These are phyloP conservation scores for Hygrophila difformis DNA, from an alignment of 257 asterid genomes.

Conservation along the genomic window DNA sequence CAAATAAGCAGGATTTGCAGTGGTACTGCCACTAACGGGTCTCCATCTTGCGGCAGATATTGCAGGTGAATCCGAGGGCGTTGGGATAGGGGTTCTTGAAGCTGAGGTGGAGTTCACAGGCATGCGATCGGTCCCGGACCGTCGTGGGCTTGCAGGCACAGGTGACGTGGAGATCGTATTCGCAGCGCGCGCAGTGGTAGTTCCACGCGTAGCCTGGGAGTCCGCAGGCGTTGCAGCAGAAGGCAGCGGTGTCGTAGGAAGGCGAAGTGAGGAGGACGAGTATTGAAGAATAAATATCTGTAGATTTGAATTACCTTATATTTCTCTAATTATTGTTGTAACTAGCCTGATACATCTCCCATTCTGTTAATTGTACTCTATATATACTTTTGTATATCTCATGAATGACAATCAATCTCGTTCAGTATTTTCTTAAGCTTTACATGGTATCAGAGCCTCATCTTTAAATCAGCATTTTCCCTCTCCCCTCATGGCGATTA, in stretches of 20 bases:
- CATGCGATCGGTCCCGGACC: background rate
- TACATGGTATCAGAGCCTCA: too few species aligned
- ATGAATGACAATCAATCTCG: too few species aligned
- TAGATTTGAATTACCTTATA: too few species aligned
- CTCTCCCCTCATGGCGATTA: too few species aligned
- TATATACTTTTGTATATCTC: too few species aligned
- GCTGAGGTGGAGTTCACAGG: background rate
- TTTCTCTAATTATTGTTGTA: too few species aligned
- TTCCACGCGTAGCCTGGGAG: background rate
- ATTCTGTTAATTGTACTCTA: too few species aligned
- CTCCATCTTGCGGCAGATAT: background rate
- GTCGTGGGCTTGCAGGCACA: background rate
- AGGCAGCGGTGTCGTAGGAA: background rate
- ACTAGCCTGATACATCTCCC: too few species aligned
- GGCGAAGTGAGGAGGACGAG: background rate
- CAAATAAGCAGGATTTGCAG: background rate
- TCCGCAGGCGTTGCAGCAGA: conserved; percentile 1
- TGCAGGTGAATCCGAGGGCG: background rate
- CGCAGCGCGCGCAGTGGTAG: conserved; percentile 1
- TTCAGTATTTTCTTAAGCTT: too few species aligned
- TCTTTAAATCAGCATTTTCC: too few species aligned
- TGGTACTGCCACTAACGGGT: background rate
- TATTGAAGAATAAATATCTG: too few species aligned
- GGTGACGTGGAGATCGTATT: conserved; percentile 2
- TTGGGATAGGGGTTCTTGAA: background rate